Evolutionary conservation across 2,329 filamentous ascomycete species (phyloP).

Genomic region (Pseudocercospora pini-densiflorae): DNA sequence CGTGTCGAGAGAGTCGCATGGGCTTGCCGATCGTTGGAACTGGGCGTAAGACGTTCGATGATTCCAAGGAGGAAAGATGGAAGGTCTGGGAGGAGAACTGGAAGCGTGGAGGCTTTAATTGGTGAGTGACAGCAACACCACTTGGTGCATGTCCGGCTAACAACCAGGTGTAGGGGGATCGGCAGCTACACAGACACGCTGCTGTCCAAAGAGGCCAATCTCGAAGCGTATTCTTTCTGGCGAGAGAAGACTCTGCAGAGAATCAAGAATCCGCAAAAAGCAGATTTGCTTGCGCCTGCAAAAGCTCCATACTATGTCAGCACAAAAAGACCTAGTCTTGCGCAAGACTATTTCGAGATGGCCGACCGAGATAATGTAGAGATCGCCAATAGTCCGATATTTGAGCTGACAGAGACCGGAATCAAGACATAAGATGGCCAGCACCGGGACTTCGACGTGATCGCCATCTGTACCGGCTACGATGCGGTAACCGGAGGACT

Average conservation of each 20-base stretch:
- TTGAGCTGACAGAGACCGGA: conserved; percentile 48
- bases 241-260: conserved; percentile 48
- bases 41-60: conserved; percentile 56
- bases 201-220: conserved; percentile 17
- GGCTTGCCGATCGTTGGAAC: conserved; percentile 60
- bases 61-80: conserved; percentile 38
- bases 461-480: conserved; percentile 51
- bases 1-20: conserved; percentile 15
- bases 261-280: conserved; percentile 49
- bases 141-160: not conserved
- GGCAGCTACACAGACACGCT: conserved; percentile 18
- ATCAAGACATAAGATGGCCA: conserved; percentile 48
- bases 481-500: conserved; percentile 45
- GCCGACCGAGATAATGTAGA: conserved; percentile 48
- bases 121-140: not conserved
- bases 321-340: conserved; percentile 51
- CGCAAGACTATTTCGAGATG: conserved; percentile 53
- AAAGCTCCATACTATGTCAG: conserved; percentile 49
- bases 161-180: conserved; percentile 11
- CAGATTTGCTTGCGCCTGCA: conserved; percentile 50
- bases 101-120: conserved; percentile 45
- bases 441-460: conserved; percentile 45
- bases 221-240: conserved; percentile 47
- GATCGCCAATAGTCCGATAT: conserved; percentile 48
- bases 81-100: conserved; percentile 46